Base-by-base conservation (phyloP, 1,139 yeast species). In the Yamadazyma friedrichii region DNA sequence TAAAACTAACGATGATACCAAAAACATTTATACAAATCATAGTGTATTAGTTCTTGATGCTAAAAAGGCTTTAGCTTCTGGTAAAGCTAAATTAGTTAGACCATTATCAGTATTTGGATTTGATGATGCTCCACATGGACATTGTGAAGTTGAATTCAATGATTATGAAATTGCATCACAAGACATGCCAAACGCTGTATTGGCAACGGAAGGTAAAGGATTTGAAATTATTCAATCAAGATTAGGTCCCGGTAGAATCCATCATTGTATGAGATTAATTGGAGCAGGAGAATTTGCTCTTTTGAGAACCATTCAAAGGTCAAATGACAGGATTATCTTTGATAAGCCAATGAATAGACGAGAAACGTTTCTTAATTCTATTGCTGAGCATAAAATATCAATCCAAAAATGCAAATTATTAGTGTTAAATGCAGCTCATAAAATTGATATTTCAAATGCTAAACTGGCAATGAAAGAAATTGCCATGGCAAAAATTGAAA, bases 71-170 rank as follows among this genome's bases (percentile, higher is more conserved):
- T 46, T 75, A 43, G 72, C 70, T 5, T 68, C 81, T 1, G 85
- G 86, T 3, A 62, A 59, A 31, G 83, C 77, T 28, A 64, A 60
- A 34, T 54, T 80, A 34, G 57, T 77, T 31, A 69, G 88, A 40
- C 84, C 87, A 6, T 67, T 82, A 55, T 52, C 59, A 10, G 82
- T 82, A 2, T 76, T 78, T 55, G 88, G 88, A 9, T 80, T 67
- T 49, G 88, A 82, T 52, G 88, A 82, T 55, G 87, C 87, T 28
- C 88, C 88, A 6, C 88, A 82, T 55, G 88, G 88, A 9, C 88
- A 82, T 55, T 76, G 78, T 64, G 88, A 82, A 57, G 70, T 83
- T 48, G 65, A 62, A 39, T 82, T 83, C 57, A 61, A 67, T 33
- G 62, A 78, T 54, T 76, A 70, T 49, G 79, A 72, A 46, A 71